Conservation (phyloP, 495 filamentous ascomycete species). For the Neurospora tetraspora region DNA sequence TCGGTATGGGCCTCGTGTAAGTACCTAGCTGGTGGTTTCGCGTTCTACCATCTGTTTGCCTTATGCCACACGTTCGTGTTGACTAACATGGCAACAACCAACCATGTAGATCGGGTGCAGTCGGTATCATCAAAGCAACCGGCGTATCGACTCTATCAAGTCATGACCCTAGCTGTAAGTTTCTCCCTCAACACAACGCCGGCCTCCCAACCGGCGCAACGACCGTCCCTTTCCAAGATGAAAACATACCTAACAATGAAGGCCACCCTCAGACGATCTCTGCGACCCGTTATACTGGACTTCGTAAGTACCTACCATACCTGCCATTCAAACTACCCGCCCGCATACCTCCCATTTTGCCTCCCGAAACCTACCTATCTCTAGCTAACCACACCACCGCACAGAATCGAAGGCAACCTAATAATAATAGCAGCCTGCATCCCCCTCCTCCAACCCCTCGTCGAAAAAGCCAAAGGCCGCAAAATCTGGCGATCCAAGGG, state of each 20-base stretch:
- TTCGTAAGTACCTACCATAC: not conserved
- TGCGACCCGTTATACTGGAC: not conserved
- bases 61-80: not conserved
- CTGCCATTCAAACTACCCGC: too few species aligned
- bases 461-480: conserved; percentile 13
- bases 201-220: not conserved
- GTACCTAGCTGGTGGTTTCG: not conserved
- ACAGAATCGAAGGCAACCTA: conserved; percentile 35
- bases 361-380: too few species aligned
- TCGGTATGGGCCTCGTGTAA: conserved; percentile 20
- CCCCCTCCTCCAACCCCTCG: conserved; percentile 34
- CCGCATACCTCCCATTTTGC: too few species aligned
- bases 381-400: not conserved
- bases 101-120: not conserved
- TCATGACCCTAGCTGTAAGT: not conserved
- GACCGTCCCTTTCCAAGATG: not conserved
- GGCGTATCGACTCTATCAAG: not conserved
- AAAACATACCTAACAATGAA: not conserved
- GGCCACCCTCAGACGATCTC: not conserved
- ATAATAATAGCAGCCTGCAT: conserved; percentile 42
- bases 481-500: not conserved
- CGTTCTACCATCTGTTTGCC: not conserved
- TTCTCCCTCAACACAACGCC: not conserved
- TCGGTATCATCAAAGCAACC: not conserved
- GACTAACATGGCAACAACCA: not conserved